Evolutionary conservation across 768 basidiomycete species (phyloP).

Genomic region (Suillus luteus): DNA sequence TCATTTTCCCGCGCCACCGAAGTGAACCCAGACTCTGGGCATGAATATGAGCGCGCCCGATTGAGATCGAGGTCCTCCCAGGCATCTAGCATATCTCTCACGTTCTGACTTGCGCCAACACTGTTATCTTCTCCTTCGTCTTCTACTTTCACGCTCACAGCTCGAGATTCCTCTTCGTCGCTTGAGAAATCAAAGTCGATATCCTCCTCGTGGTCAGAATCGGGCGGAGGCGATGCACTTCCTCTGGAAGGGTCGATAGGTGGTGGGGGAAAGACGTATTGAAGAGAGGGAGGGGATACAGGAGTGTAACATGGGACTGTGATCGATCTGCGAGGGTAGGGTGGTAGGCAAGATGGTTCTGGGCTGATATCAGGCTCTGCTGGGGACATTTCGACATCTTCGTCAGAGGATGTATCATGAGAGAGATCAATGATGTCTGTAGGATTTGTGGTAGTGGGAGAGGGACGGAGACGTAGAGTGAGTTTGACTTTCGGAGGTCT

Average conservation of each 20-base stretch:
- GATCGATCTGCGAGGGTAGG: constrained; percentile 58
- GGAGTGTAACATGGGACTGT: constrained; percentile 60
- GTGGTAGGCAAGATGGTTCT: constrained; percentile 52
- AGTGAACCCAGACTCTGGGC: not conserved
- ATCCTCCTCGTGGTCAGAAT: constrained; percentile 45
- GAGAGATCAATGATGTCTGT: constrained; percentile 45
- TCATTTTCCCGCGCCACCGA: constrained; percentile 22
- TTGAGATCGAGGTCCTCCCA: constrained; percentile 64
- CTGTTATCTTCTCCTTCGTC: constrained; percentile 25
- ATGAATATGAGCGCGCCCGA: constrained; percentile 10
- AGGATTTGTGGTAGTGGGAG: constrained; percentile 26
- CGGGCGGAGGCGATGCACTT: constrained; percentile 71
- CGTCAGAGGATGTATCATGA: constrained; percentile 31
- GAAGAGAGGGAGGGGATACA: constrained; percentile 32
- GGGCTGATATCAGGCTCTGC: constrained; percentile 26
- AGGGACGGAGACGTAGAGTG: constrained; percentile 59
- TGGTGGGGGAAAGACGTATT: constrained; percentile 24
- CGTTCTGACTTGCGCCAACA: constrained; percentile 57
- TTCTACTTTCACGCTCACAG: constrained; percentile 21
- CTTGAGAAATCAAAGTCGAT: constrained; percentile 43
- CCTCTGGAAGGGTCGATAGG: constrained; percentile 30
- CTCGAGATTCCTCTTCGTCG: constrained; percentile 8
- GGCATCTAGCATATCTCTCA: constrained; percentile 64
- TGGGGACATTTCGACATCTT: constrained; percentile 23
- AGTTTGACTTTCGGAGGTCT: constrained; percentile 67